Base-by-base conservation (phyloP, 2,329 filamentous ascomycete genomes). In the Thermomyces lanuginosus region DNA sequence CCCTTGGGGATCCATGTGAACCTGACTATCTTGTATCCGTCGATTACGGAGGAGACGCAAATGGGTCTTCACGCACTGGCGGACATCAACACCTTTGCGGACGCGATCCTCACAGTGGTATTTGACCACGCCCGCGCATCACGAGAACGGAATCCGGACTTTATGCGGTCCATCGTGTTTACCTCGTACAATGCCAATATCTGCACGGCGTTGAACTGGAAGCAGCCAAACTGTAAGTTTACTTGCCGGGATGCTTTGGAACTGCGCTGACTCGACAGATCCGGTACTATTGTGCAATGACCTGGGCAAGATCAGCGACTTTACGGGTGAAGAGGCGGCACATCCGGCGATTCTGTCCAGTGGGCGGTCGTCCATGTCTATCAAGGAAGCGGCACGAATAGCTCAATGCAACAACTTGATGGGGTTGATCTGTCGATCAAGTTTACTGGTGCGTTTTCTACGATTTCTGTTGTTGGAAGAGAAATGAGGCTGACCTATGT, bases 351-450 rank as follows among this genome's bases (percentile, higher is more conserved):
- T 69, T 23, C 46, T 60, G 22, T 69, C 65, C 39, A 79, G 72
- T 38, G 81, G 79, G 9, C 66, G 76, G 30, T 69, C 73, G 24
- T 78, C 76, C 8, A 76, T 76, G 37, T 92, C 82, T 4, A 81
- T 95, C 39, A 98, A 95, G 57, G 86, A 98, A 50, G 81, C 81
- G 4, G 89, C 93, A 8, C 70, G 84, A 36, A 82, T 92, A 45
- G 84, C 86, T 12, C 79, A 91, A 53, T 80, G 76, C 48, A 98
- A 98, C 50, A 98, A 98, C 49, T 81, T 98, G 39, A 98, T 98
- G 89, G 89, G 89, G 3, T 52, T 98, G 44, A 80, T 95, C 33
- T 93, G 84, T 56, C 83, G 76, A 40, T 86, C 81, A 16, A 70
- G 77, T 39, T 63, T 98, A 36, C 55, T 98, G 60, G 82, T 91